Base-by-base conservation (phyloP, 768 basidiomycete genomes). In the Xanthoconium purpureum region DNA sequence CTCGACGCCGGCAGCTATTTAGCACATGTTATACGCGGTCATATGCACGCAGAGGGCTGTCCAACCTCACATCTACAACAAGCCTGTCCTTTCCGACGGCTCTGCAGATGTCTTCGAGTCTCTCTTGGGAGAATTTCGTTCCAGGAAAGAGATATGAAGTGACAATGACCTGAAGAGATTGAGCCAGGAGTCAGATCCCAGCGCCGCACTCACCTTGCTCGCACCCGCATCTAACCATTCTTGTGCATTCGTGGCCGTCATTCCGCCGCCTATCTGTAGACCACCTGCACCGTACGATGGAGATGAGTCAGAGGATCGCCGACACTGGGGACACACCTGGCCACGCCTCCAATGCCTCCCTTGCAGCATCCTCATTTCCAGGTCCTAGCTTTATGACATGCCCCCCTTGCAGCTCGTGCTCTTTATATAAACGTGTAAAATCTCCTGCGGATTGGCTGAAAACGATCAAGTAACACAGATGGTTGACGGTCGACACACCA, bases 361-460 rank as follows among this genome's bases (percentile, higher is more conserved):
- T 80, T 12, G 97, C 97, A n/a, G 95, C 92, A 17, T 77, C 78
- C 59, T 96, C 93, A 64, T 98, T 98, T 14, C 89, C 83, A 3
- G 86, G 83, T 3, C 97, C 97, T 7, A 99, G 82, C 74, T 96
- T 98, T 61, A 99, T 98, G 39, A 99, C 85, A 80, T 99, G 97
- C 1, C 93, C 96, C 0, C 96, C 97, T 53, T 78, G 75, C 2
- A 99, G 78, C 35, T 77, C 71, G 63, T 93, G 73, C 28, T 79
- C 58, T 60, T 75, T 81, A 68, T 98, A 99, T 40, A 98, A 76
- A 24, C 77, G 75, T 0, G 94, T 91, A 70, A 89, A 98, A 62
- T 89, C 82, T 7, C 77, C 81, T 35, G 97, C 81, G 6, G 88
- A 84, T 65, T 92, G 82, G 58, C 93, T 94, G 67, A 47, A 50